A percentile compares a stretch with the other conserved stretches of the same genome.
phyloP scores from a whole-genome alignment of 176 grass and related monocot genomes.

The Paspalum notatum region DNA sequence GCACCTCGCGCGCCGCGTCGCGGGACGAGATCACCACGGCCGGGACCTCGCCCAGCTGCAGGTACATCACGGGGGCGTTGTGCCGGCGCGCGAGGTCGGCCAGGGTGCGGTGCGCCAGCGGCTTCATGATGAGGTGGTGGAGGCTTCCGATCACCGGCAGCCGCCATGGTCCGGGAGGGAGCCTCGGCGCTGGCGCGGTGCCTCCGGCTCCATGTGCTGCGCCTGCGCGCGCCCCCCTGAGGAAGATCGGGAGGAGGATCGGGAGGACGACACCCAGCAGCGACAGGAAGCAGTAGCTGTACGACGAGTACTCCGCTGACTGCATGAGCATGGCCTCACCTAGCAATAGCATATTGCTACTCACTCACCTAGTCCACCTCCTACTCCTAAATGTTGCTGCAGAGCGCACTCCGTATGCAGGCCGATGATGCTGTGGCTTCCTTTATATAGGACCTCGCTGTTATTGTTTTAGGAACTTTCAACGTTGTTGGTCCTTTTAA shows the following conservation, averaged over 20 bases:
- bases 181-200: neutral
- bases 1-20: constrained; percentile 19
- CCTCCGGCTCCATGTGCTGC: neutral
- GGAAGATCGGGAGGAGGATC: neutral
- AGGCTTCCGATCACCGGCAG: constrained; percentile 26
- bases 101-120: constrained; percentile 10
- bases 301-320: neutral
- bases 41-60: constrained; percentile 34
- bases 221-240: neutral
- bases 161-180: constrained; percentile 2
- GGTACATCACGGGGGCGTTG: constrained; percentile 22
- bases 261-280: neutral
- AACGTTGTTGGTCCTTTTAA: no score
- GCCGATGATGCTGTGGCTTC: neutral
- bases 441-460: neutral
- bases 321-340: no score
- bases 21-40: constrained; percentile 30
- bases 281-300: neutral
- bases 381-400: neutral
- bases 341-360: no score
- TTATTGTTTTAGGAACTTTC: neutral
- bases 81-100: constrained; percentile 3
- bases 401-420: neutral
- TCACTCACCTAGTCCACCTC: no score
- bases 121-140: neutral